These are phyloP conservation scores for Phaeosphaeriaceae sp. DNA, from an alignment of 2,329 filamentous ascomycete species.

Conservation along the genomic window DNA sequence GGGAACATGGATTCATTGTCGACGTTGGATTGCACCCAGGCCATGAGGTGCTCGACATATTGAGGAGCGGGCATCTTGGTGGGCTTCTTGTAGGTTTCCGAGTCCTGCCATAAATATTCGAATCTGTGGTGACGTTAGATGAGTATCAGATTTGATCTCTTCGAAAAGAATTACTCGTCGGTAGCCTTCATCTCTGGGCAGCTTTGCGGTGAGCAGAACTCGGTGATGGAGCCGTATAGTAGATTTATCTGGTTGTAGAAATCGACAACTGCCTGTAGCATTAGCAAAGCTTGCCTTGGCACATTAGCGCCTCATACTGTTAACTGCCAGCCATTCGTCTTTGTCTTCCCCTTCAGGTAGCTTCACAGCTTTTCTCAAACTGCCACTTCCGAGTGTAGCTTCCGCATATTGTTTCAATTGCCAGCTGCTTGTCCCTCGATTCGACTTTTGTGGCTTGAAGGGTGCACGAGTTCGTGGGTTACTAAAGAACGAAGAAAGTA, in stretches of 20 bases:
- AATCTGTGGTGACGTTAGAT: conserved; percentile 63
- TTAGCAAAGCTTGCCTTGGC: conserved; percentile 14
- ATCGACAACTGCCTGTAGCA: conserved; percentile 79
- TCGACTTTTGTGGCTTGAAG: conserved; percentile 84
- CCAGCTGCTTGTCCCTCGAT: conserved; percentile 88
- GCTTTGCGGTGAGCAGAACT: conserved; percentile 96
- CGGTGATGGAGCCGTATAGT: conserved; percentile 96
- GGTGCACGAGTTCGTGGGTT: conserved; percentile 88
- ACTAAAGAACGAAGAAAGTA: conserved; percentile 57
- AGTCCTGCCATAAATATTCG: conserved; percentile 99
- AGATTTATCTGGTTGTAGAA: conserved; percentile 99
- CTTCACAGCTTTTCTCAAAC: conserved; percentile 93
- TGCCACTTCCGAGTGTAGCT: conserved; percentile 92
- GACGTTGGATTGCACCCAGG: conserved; percentile 93
- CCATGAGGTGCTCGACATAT: conserved; percentile 98
- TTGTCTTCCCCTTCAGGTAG: conserved; percentile 96
- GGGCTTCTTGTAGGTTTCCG: conserved; percentile 88
- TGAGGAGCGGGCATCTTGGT: conserved; percentile 98
- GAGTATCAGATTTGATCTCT: too few species aligned
- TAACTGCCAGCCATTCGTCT: conserved; percentile 98
- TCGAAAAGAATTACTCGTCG: conserved; percentile 72
- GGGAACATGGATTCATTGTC: conserved; percentile 96
- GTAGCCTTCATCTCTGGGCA: conserved; percentile 99
- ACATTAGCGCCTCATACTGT: conserved; percentile 66
- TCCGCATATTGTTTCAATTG: conserved; percentile 98